Evolutionary conservation across 768 basidiomycete genomes (phyloP), one percentile per base, ranked within the genome.

Genomic region (Amanita phalloides): DNA sequence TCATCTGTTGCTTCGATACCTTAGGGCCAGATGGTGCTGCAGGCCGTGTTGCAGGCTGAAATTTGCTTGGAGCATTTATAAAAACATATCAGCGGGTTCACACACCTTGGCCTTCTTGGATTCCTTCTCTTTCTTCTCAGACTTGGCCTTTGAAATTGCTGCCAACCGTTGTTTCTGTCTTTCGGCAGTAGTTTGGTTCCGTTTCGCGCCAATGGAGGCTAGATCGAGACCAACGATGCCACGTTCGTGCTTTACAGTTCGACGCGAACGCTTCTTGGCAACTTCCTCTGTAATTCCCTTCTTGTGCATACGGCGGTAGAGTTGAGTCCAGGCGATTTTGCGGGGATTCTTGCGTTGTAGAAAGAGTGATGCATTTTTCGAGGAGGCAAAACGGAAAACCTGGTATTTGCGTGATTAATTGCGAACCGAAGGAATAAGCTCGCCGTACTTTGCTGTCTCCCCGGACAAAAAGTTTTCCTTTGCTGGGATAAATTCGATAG

Each of bases 211-310:
- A 68, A 98, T 97, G 62, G 90, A 68, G 48, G 84, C 80, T 55
- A 98, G 81, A 69, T 97, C 93, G 58, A 92, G 91, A 70, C 96
- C 96, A 64, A 93, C 92, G 69, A 98, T 92, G 56, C 96, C 96
- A 65, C 96, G 91, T 75, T 95, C 85, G 76, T 91, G 84, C 78
- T 98, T 99, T 65, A 98, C 91, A 57, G 90, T 92, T 71, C 86
- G 84, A 71, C 94, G 89, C 47, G 89, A 88, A 58, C 95, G 87
- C 77, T 96, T 97, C 91, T 98, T 99, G 63, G 93, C 92, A 49
- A 94, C 88, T 72, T 98, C 95, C 74, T 98, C 95, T 47, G 93
- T 93, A 69, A 98, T 82, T 69, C 96, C 96, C 84, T 99, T 99
- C 84, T 95, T 96, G 83, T 98, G 96, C 86, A 96, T 90, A 62